Evolutionary conservation across 2,329 filamentous ascomycete genomes (phyloP), one percentile per base, ranked within the genome.

Genomic region (Beauveria sp.): DNA sequence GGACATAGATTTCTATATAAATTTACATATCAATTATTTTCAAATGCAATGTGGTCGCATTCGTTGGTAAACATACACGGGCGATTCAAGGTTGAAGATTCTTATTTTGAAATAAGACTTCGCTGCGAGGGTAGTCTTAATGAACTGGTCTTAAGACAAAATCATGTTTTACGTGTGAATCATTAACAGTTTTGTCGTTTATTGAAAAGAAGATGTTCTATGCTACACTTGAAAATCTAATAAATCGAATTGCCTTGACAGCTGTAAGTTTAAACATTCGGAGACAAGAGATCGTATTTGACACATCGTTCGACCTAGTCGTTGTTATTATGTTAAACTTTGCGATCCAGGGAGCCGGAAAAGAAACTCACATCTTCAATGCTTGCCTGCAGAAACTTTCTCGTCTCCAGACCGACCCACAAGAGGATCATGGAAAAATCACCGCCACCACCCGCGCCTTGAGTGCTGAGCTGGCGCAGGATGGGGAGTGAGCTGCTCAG

Each of bases 401-500:
- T 83, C 54, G 92, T 90, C 77, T 97, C 93, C 12, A 97, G 79
- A 1, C 93, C 92, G 62, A 90, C 85, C 93, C 93, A 97, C 5
- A 97, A 87, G 68, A 91, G 86, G 66, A 97, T 77, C 89, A 97
- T 94, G 48, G 86, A 89, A 64, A 89, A 90, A 69, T 92, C 89
- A 30, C 89, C 88, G 77, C 89, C 88, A 62, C 85, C 77, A 16
- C 84, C 84, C 30, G 88, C 87, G 66, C 87, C 86, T 70, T 92
- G 86, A 0, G 92, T 86, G 54, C 93, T 91, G 3, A 99, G 80
- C 71, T 96, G 88, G 67, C 94, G 83, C 61, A 99, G 76, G 53
- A 99, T 97, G 0, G 94, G 94, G 54, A 99, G 78, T 8, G 92
- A 91, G 69, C 91, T 92, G 70, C 78, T 82, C 65, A 99, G 88